These are phyloP conservation scores for Stemphylium beticola DNA, from an alignment of 2,329 filamentous ascomycete genomes.

Conservation along the genomic window DNA sequence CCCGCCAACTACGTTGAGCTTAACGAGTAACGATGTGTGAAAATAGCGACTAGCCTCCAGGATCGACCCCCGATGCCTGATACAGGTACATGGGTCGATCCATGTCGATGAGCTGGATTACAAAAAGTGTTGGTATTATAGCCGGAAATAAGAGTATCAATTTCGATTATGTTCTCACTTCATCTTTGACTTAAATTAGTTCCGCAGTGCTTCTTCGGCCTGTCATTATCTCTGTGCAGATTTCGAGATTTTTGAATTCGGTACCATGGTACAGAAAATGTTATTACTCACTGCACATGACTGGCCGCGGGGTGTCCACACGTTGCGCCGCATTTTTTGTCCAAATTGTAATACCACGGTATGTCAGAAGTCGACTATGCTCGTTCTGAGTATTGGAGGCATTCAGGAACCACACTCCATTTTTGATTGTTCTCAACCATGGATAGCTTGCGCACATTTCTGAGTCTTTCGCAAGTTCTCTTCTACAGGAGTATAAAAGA, in stretches of 20 bases:
- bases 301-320: neutral
- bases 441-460: no score
- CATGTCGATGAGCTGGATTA: constrained; percentile 4
- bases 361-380: neutral
- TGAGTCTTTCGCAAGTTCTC: no score
- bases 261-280: neutral
- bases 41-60: constrained; percentile 2
- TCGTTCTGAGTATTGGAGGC: no score
- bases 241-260: neutral
- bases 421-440: no score
- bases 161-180: neutral
- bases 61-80: neutral
- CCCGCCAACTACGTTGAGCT: constrained; percentile 59
- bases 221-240: neutral
- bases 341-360: neutral
- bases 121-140: constrained; percentile 6
- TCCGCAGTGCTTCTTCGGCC: neutral
- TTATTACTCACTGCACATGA: neutral
- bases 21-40: constrained; percentile 4
- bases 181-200: neutral
- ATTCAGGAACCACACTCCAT: no score
- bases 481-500: no score
- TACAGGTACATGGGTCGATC: neutral
- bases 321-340: neutral
- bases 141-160: constrained; percentile 3